These are phyloP conservation scores for Thielaviopsis euricoi DNA, from an alignment of 2,329 filamentous ascomycete species.

Conservation along the genomic window DNA sequence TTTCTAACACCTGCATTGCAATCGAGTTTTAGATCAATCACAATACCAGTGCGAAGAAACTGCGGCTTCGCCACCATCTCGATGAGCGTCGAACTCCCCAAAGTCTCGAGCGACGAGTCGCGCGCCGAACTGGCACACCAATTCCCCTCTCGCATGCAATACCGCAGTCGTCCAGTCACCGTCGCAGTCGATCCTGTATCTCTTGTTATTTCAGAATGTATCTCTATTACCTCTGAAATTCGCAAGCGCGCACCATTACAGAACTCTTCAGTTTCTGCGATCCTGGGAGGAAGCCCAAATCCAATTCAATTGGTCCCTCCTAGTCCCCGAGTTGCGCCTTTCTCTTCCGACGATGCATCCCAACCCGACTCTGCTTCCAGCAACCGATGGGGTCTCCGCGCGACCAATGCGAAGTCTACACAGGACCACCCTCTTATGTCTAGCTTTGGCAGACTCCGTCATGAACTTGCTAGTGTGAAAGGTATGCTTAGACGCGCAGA, in stretches of 20 bases:
- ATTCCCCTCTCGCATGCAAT: conserved; percentile 34
- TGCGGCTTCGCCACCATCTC: not conserved
- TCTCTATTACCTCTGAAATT: conserved; percentile 94
- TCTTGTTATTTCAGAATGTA: conserved; percentile 94
- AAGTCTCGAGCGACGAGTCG: conserved; percentile 6
- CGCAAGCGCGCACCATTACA: conserved; percentile 94
- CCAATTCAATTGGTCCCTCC: conserved; percentile 36
- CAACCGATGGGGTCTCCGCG: conserved; percentile 82
- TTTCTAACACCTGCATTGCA: not conserved
- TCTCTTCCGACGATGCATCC: not conserved
- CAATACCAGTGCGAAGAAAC: not conserved
- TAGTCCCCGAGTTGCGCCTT: conserved; percentile 17
- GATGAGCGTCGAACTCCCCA: conserved; percentile 3
- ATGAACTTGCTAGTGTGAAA: conserved; percentile 74
- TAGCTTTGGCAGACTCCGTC: conserved; percentile 76
- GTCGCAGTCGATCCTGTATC: conserved; percentile 84
- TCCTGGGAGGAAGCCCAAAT: conserved; percentile 62
- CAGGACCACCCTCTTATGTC: conserved; percentile 95
- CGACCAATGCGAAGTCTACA: conserved; percentile 92
- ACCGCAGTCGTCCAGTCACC: conserved; percentile 46
- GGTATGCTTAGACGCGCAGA: conserved; percentile 27
- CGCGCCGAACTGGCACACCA: conserved; percentile 3
- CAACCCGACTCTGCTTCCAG: conserved; percentile 37
- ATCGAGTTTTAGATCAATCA: not conserved
- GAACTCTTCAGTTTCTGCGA: conserved; percentile 89